phyloP scores from a whole-genome alignment of 2,329 filamentous ascomycete genomes.

The Trichoderma hamatum region DNA sequence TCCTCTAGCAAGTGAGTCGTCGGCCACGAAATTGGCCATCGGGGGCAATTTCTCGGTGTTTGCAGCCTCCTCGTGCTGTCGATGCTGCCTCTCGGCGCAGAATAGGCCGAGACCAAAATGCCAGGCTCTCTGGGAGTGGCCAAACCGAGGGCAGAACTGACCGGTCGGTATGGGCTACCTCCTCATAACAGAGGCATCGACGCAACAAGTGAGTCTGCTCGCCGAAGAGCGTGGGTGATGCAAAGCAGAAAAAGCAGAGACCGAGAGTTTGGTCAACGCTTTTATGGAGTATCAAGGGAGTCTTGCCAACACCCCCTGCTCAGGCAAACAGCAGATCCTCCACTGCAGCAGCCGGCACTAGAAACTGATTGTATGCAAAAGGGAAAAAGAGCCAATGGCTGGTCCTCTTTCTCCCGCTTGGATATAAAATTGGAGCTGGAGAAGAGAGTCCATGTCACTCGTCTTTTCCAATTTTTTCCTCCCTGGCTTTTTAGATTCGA shows the following conservation, averaged over 20 bases:
- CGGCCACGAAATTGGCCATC: neutral
- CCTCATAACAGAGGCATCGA: slow-evolving; percentile 4
- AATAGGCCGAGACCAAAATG: neutral
- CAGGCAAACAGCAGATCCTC: slow-evolving; percentile 9
- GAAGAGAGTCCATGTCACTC: neutral
- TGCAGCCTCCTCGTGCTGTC: neutral
- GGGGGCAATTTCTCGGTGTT: neutral
- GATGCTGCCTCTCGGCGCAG: neutral
- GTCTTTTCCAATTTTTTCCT: neutral
- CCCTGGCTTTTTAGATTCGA: slow-evolving; percentile 9
- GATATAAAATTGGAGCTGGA: neutral
- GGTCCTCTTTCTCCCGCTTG: neutral
- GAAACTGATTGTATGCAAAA: neutral
- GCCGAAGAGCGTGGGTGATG: neutral
- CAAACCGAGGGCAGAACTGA: neutral
- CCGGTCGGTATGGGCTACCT: neutral
- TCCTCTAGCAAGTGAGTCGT: neutral
- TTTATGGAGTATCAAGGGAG: slow-evolving; percentile 8
- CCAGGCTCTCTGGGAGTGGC: neutral
- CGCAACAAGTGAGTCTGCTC: neutral
- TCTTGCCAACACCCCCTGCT: slow-evolving; percentile 13
- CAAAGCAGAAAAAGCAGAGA: neutral
- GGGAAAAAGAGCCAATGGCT: neutral
- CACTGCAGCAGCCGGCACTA: neutral
- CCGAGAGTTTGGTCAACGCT: neutral